These are phyloP conservation scores for Fraxinus albicans DNA, from an alignment of 305 asterid species.

Conservation along the genomic window DNA sequence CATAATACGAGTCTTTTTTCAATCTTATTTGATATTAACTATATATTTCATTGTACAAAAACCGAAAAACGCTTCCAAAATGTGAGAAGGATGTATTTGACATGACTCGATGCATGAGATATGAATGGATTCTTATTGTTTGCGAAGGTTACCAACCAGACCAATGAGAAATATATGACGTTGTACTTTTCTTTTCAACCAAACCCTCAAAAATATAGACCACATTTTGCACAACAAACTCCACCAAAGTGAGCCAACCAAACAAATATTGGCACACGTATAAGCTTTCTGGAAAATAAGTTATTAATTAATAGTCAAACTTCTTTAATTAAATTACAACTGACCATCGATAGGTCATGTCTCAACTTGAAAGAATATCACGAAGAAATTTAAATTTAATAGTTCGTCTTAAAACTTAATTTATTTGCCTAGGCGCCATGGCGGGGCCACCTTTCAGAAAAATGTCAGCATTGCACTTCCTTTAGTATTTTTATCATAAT, in stretches of 20 bases:
- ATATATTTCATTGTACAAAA: too few relatives aligned
- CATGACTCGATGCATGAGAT: conserved; percentile 8
- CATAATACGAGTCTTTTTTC: background rate
- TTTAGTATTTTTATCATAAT: too few relatives aligned
- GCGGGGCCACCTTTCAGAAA: too few relatives aligned
- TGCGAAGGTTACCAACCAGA: conserved; percentile 57
- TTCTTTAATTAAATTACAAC: background rate
- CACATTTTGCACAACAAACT: conserved; percentile 13
- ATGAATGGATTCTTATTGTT: conserved; percentile 21
- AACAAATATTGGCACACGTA: conserved; percentile 28
- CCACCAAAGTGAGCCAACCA: conserved; percentile 31
- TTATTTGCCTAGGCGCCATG: background rate
- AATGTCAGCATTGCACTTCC: too few relatives aligned
- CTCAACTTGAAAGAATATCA: background rate
- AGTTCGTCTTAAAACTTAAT: background rate
- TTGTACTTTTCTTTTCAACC: conserved; percentile 14
- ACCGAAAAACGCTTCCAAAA: too few relatives aligned
- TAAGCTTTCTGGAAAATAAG: background rate
- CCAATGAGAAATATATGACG: conserved; percentile 37
- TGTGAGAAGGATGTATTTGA: background rate
- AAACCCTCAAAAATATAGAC: conserved; percentile 22
- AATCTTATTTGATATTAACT: background rate
- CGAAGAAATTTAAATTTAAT: background rate
- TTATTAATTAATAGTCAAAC: conserved; percentile 7
- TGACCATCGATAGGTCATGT: background rate